phyloP scores from a whole-genome alignment of 345 rosid genomes.

The Corchorus olitorius region DNA sequence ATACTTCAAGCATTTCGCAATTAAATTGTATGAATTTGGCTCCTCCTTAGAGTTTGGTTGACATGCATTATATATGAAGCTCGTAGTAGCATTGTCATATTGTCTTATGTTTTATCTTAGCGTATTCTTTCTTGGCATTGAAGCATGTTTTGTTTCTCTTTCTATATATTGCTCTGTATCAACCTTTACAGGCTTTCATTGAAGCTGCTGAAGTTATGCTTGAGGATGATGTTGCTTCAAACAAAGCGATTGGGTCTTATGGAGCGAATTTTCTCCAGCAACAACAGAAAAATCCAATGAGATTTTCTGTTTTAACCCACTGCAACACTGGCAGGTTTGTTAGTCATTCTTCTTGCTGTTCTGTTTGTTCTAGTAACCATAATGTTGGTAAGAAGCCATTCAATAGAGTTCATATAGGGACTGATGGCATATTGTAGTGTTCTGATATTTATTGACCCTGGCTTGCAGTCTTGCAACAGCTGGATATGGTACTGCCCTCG shows the following conservation, averaged over 20 bases:
- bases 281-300: conserved; percentile 41
- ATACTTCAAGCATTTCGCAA: background rate
- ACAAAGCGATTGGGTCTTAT: conserved; percentile 78
- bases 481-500: conserved; percentile 97
- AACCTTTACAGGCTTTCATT: conserved; percentile 54
- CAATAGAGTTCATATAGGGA: background rate
- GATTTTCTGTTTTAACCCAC: conserved; percentile 79
- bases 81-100: background rate
- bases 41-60: conserved; percentile 11
- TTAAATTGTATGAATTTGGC: conserved; percentile 3
- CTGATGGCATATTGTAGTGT: background rate
- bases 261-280: conserved; percentile 66
- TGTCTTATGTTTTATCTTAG: background rate
- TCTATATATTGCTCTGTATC: conserved; percentile 6
- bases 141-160: background rate
- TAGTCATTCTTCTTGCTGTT: conserved; percentile 9
- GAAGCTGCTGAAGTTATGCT: conserved; percentile 90
- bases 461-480: conserved; percentile 88
- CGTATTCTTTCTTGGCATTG: background rate
- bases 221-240: conserved; percentile 85
- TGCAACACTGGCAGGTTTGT: conserved; percentile 95
- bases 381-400: conserved; percentile 2
- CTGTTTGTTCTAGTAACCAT: background rate
- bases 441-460: background rate
- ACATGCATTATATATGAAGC: background rate